Percentiles rank a stretch among this genome's conserved stretches.
These are phyloP conservation scores for Silene noctiflora DNA, from an alignment of 179 eudicot genomes.

Conservation along the genomic window DNA sequence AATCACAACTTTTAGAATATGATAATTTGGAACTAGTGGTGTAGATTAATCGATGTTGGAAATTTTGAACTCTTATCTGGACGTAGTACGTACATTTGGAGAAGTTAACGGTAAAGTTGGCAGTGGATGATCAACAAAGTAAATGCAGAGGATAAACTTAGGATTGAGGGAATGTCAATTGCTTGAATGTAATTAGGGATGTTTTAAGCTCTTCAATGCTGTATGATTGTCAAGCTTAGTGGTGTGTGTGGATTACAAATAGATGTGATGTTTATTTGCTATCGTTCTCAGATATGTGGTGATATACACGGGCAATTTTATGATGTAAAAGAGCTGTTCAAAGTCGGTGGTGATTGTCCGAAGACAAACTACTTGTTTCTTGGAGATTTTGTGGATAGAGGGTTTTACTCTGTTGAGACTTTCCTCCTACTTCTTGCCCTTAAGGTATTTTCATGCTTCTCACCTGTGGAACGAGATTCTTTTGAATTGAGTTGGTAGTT, in stretches of 20 bases:
- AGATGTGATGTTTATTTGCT: conserved; percentile 7
- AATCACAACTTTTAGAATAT: too few species aligned
- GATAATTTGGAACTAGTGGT: too few species aligned
- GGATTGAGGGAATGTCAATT: too few species aligned
- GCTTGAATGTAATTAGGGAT: background rate
- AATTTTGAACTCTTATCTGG: too few species aligned
- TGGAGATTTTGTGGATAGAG: conserved; percentile 98
- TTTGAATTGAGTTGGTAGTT: conserved; percentile 4
- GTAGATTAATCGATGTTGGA: too few species aligned
- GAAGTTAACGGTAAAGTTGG: too few species aligned
- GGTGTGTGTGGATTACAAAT: background rate
- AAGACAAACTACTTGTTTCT: conserved; percentile 92
- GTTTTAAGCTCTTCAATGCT: background rate
- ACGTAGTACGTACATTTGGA: too few species aligned
- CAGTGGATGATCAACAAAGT: too few species aligned
- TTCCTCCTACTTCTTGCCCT: conserved; percentile 88
- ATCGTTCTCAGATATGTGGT: conserved; percentile 70
- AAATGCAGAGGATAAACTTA: too few species aligned
- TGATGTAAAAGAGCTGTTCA: conserved; percentile 94
- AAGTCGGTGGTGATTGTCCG: conserved; percentile 96
- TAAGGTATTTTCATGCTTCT: conserved; percentile 48
- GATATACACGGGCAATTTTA: conserved; percentile 98
- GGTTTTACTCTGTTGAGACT: conserved; percentile 91
- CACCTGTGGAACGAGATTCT: background rate
- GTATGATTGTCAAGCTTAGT: background rate